Evolutionary conservation across 2,329 filamentous ascomycete genomes (phyloP).

Genomic region (Cytospora piceicola): DNA sequence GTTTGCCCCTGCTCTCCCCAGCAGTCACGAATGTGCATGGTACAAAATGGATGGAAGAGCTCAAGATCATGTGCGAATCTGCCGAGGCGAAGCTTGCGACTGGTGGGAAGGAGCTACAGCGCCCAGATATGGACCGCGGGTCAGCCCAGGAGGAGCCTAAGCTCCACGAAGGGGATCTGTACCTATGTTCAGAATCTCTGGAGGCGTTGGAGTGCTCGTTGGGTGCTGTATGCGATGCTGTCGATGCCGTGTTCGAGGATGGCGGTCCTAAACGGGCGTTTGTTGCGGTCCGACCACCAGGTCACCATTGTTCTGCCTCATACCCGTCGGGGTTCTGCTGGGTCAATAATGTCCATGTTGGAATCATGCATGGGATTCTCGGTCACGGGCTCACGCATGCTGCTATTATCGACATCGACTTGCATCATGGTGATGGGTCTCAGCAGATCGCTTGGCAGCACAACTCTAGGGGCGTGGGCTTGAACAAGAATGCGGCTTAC

Average conservation of each 20-base stretch:
- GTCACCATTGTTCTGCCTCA: slow-evolving; percentile 90
- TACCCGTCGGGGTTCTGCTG: slow-evolving; percentile 97
- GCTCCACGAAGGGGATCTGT: slow-evolving; percentile 88
- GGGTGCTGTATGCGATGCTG: slow-evolving; percentile 89
- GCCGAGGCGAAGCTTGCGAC: slow-evolving; percentile 78
- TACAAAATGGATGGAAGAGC: slow-evolving; percentile 88
- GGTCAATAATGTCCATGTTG: slow-evolving; percentile 97
- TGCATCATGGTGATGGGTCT: slow-evolving; percentile 94
- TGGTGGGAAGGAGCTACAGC: slow-evolving; percentile 76
- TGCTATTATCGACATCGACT: slow-evolving; percentile 88
- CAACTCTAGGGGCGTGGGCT: slow-evolving; percentile 69
- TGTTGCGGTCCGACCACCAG: slow-evolving; percentile 88
- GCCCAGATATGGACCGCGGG: slow-evolving; percentile 65
- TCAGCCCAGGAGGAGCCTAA: slow-evolving; percentile 49
- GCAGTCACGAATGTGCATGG: slow-evolving; percentile 92
- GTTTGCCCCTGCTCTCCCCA: slow-evolving; percentile 70
- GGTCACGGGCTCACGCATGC: slow-evolving; percentile 88
- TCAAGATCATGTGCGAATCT: slow-evolving; percentile 80
- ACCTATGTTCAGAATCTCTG: slow-evolving; percentile 84
- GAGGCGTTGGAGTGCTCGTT: slow-evolving; percentile 88
- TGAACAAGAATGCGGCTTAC: slow-evolving; percentile 70
- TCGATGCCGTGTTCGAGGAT: slow-evolving; percentile 77
- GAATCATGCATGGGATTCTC: slow-evolving; percentile 87
- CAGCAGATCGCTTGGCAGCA: slow-evolving; percentile 92
- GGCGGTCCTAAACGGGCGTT: slow-evolving; percentile 76